Conservation (phyloP, 2,329 filamentous ascomycete species). For the Beauveria asiatica region DNA sequence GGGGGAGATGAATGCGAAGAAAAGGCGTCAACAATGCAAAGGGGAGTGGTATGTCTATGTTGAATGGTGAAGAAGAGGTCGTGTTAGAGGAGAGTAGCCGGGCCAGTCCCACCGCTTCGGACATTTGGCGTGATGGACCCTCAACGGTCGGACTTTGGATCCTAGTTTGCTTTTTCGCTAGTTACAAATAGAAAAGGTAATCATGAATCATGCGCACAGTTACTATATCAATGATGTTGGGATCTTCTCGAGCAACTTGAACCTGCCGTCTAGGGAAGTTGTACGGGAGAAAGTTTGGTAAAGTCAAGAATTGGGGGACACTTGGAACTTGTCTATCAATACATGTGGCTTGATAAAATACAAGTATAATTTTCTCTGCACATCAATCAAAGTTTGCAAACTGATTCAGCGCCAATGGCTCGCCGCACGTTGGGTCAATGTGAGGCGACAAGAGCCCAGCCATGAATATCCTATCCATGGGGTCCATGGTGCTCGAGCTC, state of each 20-base stretch:
- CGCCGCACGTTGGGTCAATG: neutral
- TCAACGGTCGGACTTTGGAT: too few relatives aligned
- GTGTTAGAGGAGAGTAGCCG: neutral
- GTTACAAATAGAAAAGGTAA: too few relatives aligned
- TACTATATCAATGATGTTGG: too few relatives aligned
- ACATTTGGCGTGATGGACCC: neutral
- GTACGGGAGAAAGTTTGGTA: too few relatives aligned
- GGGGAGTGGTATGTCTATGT: neutral
- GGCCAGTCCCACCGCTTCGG: neutral
- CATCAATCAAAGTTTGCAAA: neutral
- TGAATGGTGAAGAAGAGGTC: neutral
- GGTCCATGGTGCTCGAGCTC: neutral
- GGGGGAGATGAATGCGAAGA: neutral
- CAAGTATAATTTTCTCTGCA: neutral
- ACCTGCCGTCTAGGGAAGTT: too few relatives aligned
- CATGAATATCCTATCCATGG: neutral
- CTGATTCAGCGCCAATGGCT: neutral
- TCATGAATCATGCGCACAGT: too few relatives aligned
- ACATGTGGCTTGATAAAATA: too few relatives aligned
- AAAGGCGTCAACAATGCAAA: neutral
- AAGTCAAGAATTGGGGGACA: too few relatives aligned
- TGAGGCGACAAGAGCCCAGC: neutral
- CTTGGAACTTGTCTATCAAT: too few relatives aligned
- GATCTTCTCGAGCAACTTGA: too few relatives aligned
- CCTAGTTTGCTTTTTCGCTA: too few relatives aligned